phyloP scores from a whole-genome alignment of 805 yeast species.

The Candida multigemmis region DNA sequence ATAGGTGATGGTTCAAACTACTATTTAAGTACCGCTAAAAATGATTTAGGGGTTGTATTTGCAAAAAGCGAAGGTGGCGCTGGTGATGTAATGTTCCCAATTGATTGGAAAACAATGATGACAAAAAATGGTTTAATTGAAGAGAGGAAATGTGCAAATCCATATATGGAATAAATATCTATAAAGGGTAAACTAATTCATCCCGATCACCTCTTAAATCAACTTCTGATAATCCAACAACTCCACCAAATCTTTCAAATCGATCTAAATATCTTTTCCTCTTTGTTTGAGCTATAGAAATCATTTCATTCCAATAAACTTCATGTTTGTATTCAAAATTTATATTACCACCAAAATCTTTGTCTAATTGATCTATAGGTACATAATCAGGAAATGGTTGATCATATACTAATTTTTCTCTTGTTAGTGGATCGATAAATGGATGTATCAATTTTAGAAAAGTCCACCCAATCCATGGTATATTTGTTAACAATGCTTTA shows the following conservation, averaged over 20 bases:
- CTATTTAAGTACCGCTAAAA: constrained; percentile 79
- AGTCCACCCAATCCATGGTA: constrained; percentile 91
- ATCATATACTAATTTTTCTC: constrained; percentile 87
- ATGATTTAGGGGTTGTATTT: constrained; percentile 89
- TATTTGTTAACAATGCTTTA: constrained; percentile 81
- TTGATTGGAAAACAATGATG: constrained; percentile 95
- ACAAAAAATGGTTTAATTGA: constrained; percentile 69
- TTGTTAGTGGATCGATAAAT: constrained; percentile 90
- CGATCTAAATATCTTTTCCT: constrained; percentile 57
- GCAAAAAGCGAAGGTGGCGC: constrained; percentile 63
- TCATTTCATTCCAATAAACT: constrained; percentile 68
- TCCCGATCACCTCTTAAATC: constrained; percentile 52
- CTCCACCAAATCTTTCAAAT: constrained; percentile 62
- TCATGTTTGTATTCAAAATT: constrained; percentile 79
- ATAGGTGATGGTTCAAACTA: constrained; percentile 92
- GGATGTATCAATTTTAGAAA: constrained; percentile 88
- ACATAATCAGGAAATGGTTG: constrained; percentile 82
- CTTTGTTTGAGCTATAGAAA: constrained; percentile 49
- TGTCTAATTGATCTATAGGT: constrained; percentile 73
- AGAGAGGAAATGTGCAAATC: constrained; percentile 86
- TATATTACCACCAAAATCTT: constrained; percentile 75
- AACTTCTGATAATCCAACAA: constrained; percentile 68
- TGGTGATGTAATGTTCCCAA: constrained; percentile 75
- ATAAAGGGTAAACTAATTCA: constrained; percentile 16
- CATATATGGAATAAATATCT: constrained; percentile 28